Percentiles rank a stretch among this genome's conserved stretches.
Conservation (phyloP, 2,329 filamentous ascomycete species). For the Epichloe festucae region DNA sequence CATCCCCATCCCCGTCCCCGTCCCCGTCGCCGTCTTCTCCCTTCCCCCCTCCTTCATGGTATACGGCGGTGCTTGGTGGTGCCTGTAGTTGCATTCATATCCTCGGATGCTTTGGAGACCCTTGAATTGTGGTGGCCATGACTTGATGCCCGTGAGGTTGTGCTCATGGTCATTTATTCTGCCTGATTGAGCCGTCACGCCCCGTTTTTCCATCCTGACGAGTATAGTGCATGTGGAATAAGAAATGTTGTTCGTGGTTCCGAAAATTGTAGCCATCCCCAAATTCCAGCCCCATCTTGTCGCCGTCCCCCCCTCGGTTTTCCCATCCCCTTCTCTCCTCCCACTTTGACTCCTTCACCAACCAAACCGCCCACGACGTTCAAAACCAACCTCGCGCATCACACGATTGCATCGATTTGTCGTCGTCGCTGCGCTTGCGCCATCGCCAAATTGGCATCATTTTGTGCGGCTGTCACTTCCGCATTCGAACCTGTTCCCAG, state of each 20-base stretch:
- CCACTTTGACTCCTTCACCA: conserved; percentile 17
- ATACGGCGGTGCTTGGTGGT: background rate
- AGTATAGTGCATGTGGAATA: conserved; percentile 8
- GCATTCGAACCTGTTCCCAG: conserved; percentile 15
- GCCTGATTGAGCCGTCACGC: conserved; percentile 9
- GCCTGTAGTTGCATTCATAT: background rate
- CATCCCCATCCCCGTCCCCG: background rate
- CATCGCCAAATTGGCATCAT: conserved; percentile 25
- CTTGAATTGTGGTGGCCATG: conserved; percentile 5
- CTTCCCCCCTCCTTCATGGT: background rate
- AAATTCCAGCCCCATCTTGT: conserved; percentile 10
- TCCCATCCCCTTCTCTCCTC: conserved; percentile 11
- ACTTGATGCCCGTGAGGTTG: conserved; percentile 4
- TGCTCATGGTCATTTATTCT: conserved; percentile 5
- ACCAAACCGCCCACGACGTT: conserved; percentile 23
- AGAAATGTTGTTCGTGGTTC: conserved; percentile 8
- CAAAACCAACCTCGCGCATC: conserved; percentile 14
- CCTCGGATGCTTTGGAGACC: background rate
- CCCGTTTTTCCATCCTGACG: conserved; percentile 10
- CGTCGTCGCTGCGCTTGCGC: conserved; percentile 19
- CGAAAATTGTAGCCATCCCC: conserved; percentile 16
- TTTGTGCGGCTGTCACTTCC: conserved; percentile 19
- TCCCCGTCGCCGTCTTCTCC: background rate
- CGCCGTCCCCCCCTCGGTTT: conserved; percentile 10
- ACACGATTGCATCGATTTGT: conserved; percentile 27